Evolutionary conservation across 306 rosid species (phyloP).

Genomic region (Cucurbita argyrosperma): DNA sequence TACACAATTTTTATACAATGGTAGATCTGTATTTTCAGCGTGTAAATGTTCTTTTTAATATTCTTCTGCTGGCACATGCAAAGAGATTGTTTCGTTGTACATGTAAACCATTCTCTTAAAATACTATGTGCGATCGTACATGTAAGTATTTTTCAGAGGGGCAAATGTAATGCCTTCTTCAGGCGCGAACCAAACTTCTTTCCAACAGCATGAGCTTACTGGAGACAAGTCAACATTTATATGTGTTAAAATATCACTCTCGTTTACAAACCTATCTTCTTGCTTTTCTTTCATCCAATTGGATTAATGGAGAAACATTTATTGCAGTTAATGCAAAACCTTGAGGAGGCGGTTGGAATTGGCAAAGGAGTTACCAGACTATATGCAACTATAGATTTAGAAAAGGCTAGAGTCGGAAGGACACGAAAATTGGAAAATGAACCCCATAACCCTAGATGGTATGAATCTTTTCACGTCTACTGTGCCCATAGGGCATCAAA

Average conservation of each 20-base stretch:
- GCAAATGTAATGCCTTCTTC: neutral
- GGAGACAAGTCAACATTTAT: neutral
- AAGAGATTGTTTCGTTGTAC: neutral
- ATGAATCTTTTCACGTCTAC: slow-evolving; percentile 59
- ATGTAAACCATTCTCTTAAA: neutral
- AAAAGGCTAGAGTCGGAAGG: slow-evolving; percentile 73
- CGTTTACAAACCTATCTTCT: neutral
- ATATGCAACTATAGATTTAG: slow-evolving; percentile 60
- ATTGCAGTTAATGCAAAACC: slow-evolving; percentile 30
- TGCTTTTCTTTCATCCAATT: neutral
- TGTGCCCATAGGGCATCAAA: slow-evolving; percentile 50
- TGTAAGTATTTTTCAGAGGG: neutral
- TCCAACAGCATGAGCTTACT: neutral
- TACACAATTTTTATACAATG: neutral
- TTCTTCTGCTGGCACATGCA: neutral
- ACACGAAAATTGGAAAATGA: slow-evolving; percentile 51
- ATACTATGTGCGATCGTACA: neutral
- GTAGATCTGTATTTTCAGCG: neutral
- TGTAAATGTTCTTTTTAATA: neutral
- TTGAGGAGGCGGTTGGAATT: slow-evolving; percentile 51
- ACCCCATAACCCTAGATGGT: slow-evolving; percentile 45
- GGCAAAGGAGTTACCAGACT: slow-evolving; percentile 52
- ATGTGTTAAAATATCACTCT: neutral
- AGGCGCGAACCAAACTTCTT: neutral
- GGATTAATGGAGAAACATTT: neutral